Evolutionary conservation across 305 asterid species (phyloP).

Genomic region (Rubia occidens): DNA sequence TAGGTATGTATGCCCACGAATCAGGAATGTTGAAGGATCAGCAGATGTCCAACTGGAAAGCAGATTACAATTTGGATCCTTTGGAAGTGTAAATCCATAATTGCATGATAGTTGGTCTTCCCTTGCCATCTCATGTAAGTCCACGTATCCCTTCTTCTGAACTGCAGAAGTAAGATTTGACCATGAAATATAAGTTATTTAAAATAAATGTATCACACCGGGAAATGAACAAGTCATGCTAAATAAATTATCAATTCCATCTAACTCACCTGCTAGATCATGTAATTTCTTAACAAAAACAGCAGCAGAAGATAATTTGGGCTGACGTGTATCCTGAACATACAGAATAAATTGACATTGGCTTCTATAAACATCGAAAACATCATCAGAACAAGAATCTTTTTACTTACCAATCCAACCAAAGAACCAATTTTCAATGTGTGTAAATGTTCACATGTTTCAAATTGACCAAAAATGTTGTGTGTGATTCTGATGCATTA

Average conservation of each 20-base stretch:
- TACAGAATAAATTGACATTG: constrained; percentile 7
- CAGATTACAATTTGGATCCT: constrained; percentile 64
- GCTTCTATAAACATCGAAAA: not conserved
- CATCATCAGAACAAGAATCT: not conserved
- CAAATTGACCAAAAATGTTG: not conserved
- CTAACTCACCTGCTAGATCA: constrained; percentile 73
- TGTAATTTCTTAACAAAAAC: constrained; percentile 78
- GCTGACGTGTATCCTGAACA: constrained; percentile 71
- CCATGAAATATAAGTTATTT: constrained; percentile 14
- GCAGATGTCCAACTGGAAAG: constrained; percentile 87
- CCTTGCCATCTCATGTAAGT: constrained; percentile 75
- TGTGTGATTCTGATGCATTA: constrained; percentile 5
- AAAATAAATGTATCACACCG: not conserved
- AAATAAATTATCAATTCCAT: not conserved
- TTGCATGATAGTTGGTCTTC: constrained; percentile 59
- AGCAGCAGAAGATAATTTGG: constrained; percentile 85
- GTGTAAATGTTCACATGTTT: not conserved
- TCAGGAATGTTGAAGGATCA: constrained; percentile 78
- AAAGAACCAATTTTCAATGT: not conserved
- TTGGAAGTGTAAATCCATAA: constrained; percentile 83
- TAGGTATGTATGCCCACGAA: constrained; percentile 86
- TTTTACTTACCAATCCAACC: not conserved
- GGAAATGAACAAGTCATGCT: not conserved
- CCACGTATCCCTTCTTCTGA: constrained; percentile 92
- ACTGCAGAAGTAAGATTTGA: constrained; percentile 38